phyloP scores from a whole-genome alignment of 176 grass and related monocot genomes.

The Ananas comosus region DNA sequence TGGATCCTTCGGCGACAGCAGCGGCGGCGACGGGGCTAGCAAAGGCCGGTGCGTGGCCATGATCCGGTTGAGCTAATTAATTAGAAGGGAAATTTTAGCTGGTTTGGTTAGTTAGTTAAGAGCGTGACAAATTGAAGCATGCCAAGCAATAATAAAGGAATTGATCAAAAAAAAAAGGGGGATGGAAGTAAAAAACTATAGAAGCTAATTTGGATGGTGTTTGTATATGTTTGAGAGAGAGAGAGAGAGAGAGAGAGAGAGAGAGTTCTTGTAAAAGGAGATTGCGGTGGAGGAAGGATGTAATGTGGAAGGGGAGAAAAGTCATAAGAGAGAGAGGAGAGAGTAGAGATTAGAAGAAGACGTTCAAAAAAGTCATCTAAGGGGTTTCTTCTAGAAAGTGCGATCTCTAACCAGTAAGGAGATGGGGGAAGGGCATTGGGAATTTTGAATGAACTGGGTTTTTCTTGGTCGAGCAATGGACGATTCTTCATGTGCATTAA shows the following conservation, averaged over 20 bases:
- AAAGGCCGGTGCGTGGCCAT: slow-evolving; percentile 28
- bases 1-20: background rate
- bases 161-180: background rate
- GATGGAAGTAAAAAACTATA: background rate
- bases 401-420: background rate
- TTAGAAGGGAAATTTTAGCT: no score
- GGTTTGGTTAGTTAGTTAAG: no score
- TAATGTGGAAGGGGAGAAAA: slow-evolving; percentile 2
- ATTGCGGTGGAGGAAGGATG: background rate
- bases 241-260: background rate
- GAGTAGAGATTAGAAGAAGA: background rate
- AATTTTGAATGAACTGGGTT: background rate
- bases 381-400: slow-evolving; percentile 18
- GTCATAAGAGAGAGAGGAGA: slow-evolving; percentile 10
- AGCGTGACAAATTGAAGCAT: no score
- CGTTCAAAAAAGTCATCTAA: background rate
- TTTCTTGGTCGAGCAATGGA: background rate
- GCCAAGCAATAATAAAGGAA: background rate
- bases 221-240: background rate
- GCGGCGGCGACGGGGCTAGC: slow-evolving; percentile 18
- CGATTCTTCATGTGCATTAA: no score
- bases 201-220: slow-evolving; percentile 9
- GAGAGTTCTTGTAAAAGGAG: slow-evolving; percentile 11
- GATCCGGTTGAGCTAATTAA: background rate
- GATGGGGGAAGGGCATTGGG: background rate